Conservation (phyloP, 1,284 basidiomycete species). For the Malassezia furfur region DNA sequence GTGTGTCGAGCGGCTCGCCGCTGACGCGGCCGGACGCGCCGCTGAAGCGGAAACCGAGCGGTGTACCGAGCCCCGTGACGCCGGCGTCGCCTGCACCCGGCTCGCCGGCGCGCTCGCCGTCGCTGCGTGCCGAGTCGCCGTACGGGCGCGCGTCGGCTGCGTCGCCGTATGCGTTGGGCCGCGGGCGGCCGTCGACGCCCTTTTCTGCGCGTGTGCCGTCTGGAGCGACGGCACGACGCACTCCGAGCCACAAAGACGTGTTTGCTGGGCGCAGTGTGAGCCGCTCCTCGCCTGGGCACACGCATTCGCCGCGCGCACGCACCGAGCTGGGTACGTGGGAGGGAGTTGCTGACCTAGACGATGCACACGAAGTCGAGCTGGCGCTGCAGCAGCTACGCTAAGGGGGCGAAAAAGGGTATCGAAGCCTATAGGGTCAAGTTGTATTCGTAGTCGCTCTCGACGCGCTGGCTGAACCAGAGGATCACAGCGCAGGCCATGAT, state of each 20-base stretch:
- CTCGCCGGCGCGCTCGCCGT: conserved; percentile 1
- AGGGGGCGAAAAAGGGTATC: background rate
- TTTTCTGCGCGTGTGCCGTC: conserved; percentile 6
- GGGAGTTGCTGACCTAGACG: conserved; percentile 2
- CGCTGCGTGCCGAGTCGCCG: background rate
- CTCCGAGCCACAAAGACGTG: background rate
- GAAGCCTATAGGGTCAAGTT: conserved; percentile 60
- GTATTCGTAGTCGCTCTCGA: conserved; percentile 74
- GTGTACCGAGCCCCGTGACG: conserved; percentile 7
- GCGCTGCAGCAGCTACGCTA: conserved; percentile 8
- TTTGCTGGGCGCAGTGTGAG: conserved; percentile 6
- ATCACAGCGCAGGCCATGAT: conserved; percentile 82
- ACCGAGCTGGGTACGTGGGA: conserved; percentile 5
- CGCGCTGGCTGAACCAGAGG: conserved; percentile 75
- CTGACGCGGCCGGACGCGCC: background rate
- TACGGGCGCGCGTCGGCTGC: background rate
- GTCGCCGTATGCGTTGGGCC: conserved; percentile 1
- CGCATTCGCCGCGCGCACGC: background rate
- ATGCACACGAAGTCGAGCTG: conserved; percentile 15
- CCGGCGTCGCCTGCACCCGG: background rate
- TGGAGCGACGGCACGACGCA: background rate
- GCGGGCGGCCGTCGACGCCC: conserved; percentile 9
- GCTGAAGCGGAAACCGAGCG: background rate
- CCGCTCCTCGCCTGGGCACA: background rate
- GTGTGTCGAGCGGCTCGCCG: conserved; percentile 7